These are phyloP conservation scores for Ceratocystis destructans DNA, from an alignment of 2,329 filamentous ascomycete genomes.

Conservation along the genomic window DNA sequence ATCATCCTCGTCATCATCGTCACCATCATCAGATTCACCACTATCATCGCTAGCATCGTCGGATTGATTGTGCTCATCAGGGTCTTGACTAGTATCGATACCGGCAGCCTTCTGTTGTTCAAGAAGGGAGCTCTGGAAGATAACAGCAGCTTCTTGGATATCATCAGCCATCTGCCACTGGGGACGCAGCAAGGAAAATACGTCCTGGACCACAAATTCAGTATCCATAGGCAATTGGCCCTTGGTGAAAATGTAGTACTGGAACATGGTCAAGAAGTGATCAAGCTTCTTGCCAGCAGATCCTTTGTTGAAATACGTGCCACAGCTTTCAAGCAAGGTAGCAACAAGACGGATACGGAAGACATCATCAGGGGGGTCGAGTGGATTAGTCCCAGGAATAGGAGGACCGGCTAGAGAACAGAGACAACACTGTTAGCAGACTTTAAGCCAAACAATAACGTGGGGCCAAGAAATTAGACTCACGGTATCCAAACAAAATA, in stretches of 20 bases:
- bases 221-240: slow-evolving; percentile 87
- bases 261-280: slow-evolving; percentile 92
- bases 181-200: slow-evolving; percentile 68
- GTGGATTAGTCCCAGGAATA: slow-evolving; percentile 59
- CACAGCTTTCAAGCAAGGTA: slow-evolving; percentile 84
- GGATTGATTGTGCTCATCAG: slow-evolving; percentile 63
- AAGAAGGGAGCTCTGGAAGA: slow-evolving; percentile 76
- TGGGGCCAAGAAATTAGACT: slow-evolving; percentile 22
- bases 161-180: slow-evolving; percentile 82
- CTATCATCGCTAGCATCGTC: slow-evolving; percentile 64
- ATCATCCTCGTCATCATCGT: slow-evolving; percentile 45
- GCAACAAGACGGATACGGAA: slow-evolving; percentile 87
- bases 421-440: slow-evolving; percentile 11
- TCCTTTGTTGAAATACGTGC: slow-evolving; percentile 89
- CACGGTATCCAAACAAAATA: slow-evolving; percentile 76
- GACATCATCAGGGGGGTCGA: slow-evolving; percentile 86
- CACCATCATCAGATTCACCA: slow-evolving; percentile 45
- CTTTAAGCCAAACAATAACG: neutral
- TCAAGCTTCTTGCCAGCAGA: slow-evolving; percentile 93
- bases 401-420: slow-evolving; percentile 54
- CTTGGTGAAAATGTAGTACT: slow-evolving; percentile 91
- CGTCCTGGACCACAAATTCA: slow-evolving; percentile 91
- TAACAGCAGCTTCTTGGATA: slow-evolving; percentile 66
- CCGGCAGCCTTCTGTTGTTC: slow-evolving; percentile 77
- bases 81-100: slow-evolving; percentile 53